Conservation (phyloP, 345 rosid genomes). For the Microthlaspi erraticum region DNA sequence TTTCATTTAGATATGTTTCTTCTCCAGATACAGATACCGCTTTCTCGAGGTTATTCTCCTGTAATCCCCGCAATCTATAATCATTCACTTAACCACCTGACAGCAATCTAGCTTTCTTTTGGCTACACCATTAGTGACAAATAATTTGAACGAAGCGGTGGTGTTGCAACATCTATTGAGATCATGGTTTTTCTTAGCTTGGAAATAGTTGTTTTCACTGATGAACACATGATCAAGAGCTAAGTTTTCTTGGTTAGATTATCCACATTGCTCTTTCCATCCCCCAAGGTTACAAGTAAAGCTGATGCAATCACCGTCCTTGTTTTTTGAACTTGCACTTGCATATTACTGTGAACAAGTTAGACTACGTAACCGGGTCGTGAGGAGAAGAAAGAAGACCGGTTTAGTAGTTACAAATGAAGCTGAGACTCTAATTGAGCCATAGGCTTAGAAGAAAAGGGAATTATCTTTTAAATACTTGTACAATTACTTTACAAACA, state of each 20-base stretch:
- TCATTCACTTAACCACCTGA: conserved; percentile 40
- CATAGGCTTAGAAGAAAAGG: too few relatives aligned
- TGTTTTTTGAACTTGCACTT: conserved; percentile 36
- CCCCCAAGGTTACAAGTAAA: conserved; percentile 38
- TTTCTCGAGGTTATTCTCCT: conserved; percentile 23
- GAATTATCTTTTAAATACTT: too few relatives aligned
- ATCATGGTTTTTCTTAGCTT: conserved; percentile 30
- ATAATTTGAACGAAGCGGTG: conserved; percentile 35
- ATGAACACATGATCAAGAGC: conserved; percentile 43
- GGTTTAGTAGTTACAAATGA: too few relatives aligned
- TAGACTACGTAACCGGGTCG: background rate
- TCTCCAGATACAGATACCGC: background rate
- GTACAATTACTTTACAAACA: too few relatives aligned
- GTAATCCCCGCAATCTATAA: conserved; percentile 29
- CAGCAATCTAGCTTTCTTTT: conserved; percentile 34
- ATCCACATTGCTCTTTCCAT: conserved; percentile 33
- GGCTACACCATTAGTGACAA: conserved; percentile 27
- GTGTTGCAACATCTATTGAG: conserved; percentile 33
- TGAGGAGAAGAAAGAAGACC: too few relatives aligned
- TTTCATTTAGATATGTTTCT: conserved; percentile 6
- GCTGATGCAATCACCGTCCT: conserved; percentile 21
- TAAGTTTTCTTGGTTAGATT: conserved; percentile 30
- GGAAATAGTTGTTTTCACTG: conserved; percentile 30
- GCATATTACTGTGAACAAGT: conserved; percentile 27
- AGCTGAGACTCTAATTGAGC: too few relatives aligned